Evolutionary conservation across 257 asterid species (phyloP), one percentile per base, ranked within the genome.

Genomic region (Rhazya stricta): DNA sequence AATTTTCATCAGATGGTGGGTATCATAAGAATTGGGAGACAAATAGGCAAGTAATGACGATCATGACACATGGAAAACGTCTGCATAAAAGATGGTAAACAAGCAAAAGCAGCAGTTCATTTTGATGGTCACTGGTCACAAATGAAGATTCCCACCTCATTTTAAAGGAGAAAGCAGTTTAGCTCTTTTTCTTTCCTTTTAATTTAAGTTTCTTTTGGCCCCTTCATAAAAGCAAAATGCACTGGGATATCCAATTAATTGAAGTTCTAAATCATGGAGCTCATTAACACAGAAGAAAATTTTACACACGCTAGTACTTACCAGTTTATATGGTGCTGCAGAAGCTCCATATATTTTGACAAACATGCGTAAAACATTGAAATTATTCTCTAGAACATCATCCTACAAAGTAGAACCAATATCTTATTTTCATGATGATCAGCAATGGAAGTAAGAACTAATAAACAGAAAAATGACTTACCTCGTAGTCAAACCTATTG

Each of bases 401-500:
- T 91, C 96, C 99, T 95, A 81, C 45, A 50, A 25, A 79, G 23
- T 27, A 48, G 43, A 70, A 62, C 65, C 19, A 21, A 60, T 61
- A 67, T 48, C 4, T 60, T 62, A 66, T 73, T 58, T 70, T 81
- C 18, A 32, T 23, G 69, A 50, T 48, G 41, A 54, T 32, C 65
- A 41, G 19, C 54, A 45, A 53, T 8, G 46, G 60, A 43, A 62
- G 39, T 50, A 69, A 45, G 19, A 54, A 65, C 48, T 61, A 37
- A 32, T 34, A 39, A 69, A 61, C 18, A 29, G 30, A 63, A 71
- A 48, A 78, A 62, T 39, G 76, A 82, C 88, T 81, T 76, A 88
- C 99, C 96, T 95, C 99, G 67, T 95, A 92, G 79, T 92, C 99
- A 80, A 91, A 95, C 86, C 99, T 92, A 86, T 71, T 67, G 77